These are phyloP conservation scores for Fraxinus floribunda DNA, from an alignment of 305 asterid genomes.

Conservation along the genomic window DNA sequence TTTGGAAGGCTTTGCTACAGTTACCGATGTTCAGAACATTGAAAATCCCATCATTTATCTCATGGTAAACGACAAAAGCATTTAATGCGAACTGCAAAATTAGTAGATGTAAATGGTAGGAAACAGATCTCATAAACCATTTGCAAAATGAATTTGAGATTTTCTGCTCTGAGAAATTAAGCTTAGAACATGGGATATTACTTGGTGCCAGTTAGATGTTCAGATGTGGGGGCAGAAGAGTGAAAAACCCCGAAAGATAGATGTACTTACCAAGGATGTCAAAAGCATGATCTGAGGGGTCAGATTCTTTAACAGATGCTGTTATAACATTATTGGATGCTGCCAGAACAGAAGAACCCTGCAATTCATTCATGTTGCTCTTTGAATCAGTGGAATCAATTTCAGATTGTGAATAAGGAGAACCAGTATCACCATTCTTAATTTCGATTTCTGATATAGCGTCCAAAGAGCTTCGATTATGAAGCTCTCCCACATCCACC, in stretches of 20 bases:
- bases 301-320: constrained; percentile 42
- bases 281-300: constrained; percentile 32
- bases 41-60: constrained; percentile 1
- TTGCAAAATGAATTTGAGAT: neutral
- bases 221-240: constrained; percentile 8
- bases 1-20: constrained; percentile 18
- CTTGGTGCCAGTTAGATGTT: constrained; percentile 5
- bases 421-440: constrained; percentile 46
- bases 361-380: constrained; percentile 47
- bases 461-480: constrained; percentile 46
- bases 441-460: constrained; percentile 58
- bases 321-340: constrained; percentile 28
- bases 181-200: neutral
- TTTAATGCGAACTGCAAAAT: neutral
- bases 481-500: constrained; percentile 48
- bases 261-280: constrained; percentile 48
- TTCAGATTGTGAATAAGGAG: constrained; percentile 61
- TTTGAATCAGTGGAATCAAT: constrained; percentile 52
- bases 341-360: constrained; percentile 41
- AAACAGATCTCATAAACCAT: constrained; percentile 9
- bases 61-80: neutral
- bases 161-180: neutral
- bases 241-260: constrained; percentile 15
- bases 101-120: neutral
- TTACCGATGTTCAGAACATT: neutral